Base-by-base conservation (phyloP, 345 rosid species). In the Streptanthus diversifolius region DNA sequence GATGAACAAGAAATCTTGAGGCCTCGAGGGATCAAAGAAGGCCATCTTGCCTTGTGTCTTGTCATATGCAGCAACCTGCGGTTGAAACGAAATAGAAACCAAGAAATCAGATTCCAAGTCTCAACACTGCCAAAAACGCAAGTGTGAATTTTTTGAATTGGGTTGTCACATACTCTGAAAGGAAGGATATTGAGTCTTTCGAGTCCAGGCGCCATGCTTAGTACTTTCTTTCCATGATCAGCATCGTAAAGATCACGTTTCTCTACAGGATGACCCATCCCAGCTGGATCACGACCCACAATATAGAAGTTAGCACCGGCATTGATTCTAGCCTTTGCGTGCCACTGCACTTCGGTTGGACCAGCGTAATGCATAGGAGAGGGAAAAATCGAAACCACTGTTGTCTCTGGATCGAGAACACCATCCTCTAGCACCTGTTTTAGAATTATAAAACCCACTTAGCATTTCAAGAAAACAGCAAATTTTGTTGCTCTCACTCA, bases 301-400 rank as follows among this genome's bases (percentile, higher is more conserved):
- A 95, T 95, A 83, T 95, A 95, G 47, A 95, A 95, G 84, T 95
- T 88, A 59, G 99, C 99, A 63, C 99, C 99, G 0, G 99, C 99
- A 70, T 95, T 95, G 68, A 95, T 91, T 68, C 99, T 85, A 65
- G 96, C 96, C 79, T 95, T 95, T 30, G 99, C 99, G 29, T 95
- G 99, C 99, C 99, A 95, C 77, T 95, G 99, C 74, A 95, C 99
- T 86, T 95, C 99, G 0, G 99, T 95, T 17, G 99, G 99, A 69
- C 99, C 99, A 33, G 96, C 97, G 68, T 95, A 95, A 77, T 88
- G 99, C 99, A 95, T 95, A 9, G 99, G 99, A 51, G 99, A 95
- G 2, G 99, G 99, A 80, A 95, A 95, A 68, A 95, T 91, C 13
- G 99, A 95, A 65, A 95, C 96, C 18, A 95, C 90, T 3, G 99